Evolutionary conservation across 305 asterid species (phyloP), one percentile per base, ranked within the genome.

Genomic region (Solanum chacoense): DNA sequence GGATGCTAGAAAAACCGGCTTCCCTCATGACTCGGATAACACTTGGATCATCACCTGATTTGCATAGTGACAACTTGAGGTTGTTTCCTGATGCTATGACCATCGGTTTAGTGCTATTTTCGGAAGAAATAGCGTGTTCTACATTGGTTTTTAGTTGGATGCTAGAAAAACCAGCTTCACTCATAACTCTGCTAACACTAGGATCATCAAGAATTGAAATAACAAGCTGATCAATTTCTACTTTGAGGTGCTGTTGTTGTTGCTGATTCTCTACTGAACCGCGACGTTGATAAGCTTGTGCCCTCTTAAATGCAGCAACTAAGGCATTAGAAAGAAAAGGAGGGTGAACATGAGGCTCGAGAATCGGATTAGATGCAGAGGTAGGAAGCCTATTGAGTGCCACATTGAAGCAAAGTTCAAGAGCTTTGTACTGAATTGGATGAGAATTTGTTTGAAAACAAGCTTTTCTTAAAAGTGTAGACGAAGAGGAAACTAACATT

Each of bases 271-370:
- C 98, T 1, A 92, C 74, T 1, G 98, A 94, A 73, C 98, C 98
- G 1, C 99, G 97, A 28, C 99, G 96, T 71, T 97, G 99, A 90
- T 96, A 95, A 7, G 99, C 98, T 89, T 96, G 99, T 5, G 99
- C 98, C 11, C 99, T 92, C 89, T 97, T 97, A 89, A 97, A 97
- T 59, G 98, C 98, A 0, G 98, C 99, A 1, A 96, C 95, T 29
- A 96, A 94, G 20, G 99, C 98, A 79, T 96, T 97, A 26, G 99
- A 96, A 40, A 97, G 95, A 10, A 95, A 95, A 5, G 98, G 98
- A 88, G 88, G 92, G 87, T 92, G 98, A 5, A 92, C 85, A 8
- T 91, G 96, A n/a, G 94, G 93, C 65, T 91, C 92, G 3, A 93
- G 86, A 20, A 95, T 90, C 18, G 98, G 96, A 91, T 88, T 90